Evolutionary conservation across 2,329 filamentous ascomycete species (phyloP).

Genomic region (Teratosphaeria zuluensis): DNA sequence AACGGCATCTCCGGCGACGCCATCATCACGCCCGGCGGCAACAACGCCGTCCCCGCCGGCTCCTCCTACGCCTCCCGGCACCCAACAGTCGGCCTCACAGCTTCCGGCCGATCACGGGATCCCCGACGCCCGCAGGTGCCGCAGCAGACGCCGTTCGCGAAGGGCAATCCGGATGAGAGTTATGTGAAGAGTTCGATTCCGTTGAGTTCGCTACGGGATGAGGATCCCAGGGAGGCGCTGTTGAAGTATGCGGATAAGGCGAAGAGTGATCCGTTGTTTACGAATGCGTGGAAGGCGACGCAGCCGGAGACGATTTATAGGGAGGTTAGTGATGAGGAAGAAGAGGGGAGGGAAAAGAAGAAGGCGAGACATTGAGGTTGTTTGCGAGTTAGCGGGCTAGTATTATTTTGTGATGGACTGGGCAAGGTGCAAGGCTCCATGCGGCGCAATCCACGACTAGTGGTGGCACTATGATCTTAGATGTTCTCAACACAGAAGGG

Average conservation of each 20-base stretch:
- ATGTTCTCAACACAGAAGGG: too few species aligned
- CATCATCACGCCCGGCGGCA: slow-evolving; percentile 49
- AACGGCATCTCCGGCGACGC: slow-evolving; percentile 74
- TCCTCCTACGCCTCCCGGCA: slow-evolving; percentile 49
- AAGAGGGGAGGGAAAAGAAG: slow-evolving; percentile 48
- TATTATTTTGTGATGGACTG: background rate
- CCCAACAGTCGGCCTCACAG: slow-evolving; percentile 64
- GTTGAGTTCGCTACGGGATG: slow-evolving; percentile 84
- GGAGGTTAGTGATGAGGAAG: slow-evolving; percentile 70
- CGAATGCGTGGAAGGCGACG: slow-evolving; percentile 82
- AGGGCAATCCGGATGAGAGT: slow-evolving; percentile 78
- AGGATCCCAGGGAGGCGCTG: slow-evolving; percentile 87
- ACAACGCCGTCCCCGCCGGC: slow-evolving; percentile 26
- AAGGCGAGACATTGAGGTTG: background rate
- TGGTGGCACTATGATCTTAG: background rate
- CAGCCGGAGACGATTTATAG: slow-evolving; percentile 89
- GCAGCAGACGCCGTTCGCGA: slow-evolving; percentile 77
- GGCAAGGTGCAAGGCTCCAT: background rate
- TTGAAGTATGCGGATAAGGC: slow-evolving; percentile 92
- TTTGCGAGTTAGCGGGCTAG: background rate
- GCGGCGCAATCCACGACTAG: too few species aligned
- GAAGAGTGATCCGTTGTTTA: slow-evolving; percentile 88
- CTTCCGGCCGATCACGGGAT: slow-evolving; percentile 66
- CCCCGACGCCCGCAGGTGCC: slow-evolving; percentile 79
- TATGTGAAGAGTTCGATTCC: slow-evolving; percentile 84